Evolutionary conservation across 306 rosid species (phyloP).

Genomic region (Quercus glauca): DNA sequence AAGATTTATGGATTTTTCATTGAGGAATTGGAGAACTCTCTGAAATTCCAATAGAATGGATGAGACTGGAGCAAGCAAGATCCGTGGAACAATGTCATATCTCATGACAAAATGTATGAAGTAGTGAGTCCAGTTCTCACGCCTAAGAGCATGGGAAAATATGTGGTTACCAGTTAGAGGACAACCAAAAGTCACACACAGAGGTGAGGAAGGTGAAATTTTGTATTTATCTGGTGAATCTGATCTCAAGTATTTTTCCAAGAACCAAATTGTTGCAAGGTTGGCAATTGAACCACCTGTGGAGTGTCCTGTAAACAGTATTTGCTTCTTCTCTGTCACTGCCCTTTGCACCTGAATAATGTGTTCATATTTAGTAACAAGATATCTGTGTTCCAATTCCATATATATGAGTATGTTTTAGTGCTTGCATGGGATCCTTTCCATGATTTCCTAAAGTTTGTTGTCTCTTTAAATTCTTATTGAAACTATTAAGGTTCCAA

Average conservation of each 20-base stretch:
- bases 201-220: neutral
- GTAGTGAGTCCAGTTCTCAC: constrained; percentile 41
- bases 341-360: constrained; percentile 48
- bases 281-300: constrained; percentile 65
- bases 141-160: constrained; percentile 66
- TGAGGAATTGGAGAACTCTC: constrained; percentile 33
- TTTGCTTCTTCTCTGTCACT: constrained; percentile 16
- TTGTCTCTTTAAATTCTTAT: no score
- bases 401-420: no score
- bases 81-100: no score
- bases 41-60: no score
- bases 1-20: neutral
- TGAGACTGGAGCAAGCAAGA: no score
- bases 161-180: constrained; percentile 68
- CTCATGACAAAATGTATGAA: no score
- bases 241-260: constrained; percentile 31
- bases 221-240: no score
- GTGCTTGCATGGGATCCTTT: no score
- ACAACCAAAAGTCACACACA: constrained; percentile 74
- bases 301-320: constrained; percentile 77
- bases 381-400: no score
- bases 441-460: no score
- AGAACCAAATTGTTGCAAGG: constrained; percentile 59
- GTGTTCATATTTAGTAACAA: constrained; percentile 14
- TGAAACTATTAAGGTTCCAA: no score